phyloP scores from a whole-genome alignment of 352 stramenopile species.

The Pythium rishiriense region DNA sequence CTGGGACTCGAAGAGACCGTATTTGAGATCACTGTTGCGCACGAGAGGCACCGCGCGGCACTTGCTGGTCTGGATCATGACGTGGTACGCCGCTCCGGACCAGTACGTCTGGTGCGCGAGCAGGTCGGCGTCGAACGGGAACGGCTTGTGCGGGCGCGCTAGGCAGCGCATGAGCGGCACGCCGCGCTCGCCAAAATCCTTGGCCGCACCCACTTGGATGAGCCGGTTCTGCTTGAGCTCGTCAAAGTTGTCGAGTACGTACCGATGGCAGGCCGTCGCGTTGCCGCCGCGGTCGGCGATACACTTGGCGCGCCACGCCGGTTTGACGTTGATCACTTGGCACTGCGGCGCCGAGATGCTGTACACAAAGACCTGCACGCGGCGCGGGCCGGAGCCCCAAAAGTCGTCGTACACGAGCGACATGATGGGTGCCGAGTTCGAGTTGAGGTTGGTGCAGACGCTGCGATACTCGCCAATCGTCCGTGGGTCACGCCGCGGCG shows the following conservation, averaged over 20 bases:
- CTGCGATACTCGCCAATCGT: constrained; percentile 31
- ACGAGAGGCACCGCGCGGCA: constrained; percentile 43
- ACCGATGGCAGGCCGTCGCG: constrained; percentile 36
- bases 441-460: constrained; percentile 32
- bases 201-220: constrained; percentile 34
- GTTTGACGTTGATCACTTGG: constrained; percentile 32
- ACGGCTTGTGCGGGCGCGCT: constrained; percentile 33
- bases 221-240: constrained; percentile 29
- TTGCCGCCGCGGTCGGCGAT: constrained; percentile 30
- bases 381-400: constrained; percentile 29
- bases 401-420: constrained; percentile 33
- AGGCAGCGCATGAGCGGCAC: constrained; percentile 53
- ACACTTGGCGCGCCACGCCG: constrained; percentile 30
- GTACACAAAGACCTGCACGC: constrained; percentile 29
- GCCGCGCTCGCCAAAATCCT: constrained; percentile 42
- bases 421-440: constrained; percentile 28
- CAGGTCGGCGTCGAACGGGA: constrained; percentile 58
- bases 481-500: constrained; percentile 18
- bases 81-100: constrained; percentile 41
- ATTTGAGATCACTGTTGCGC: constrained; percentile 38
- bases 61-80: constrained; percentile 54
- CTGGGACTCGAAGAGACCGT: constrained; percentile 47
- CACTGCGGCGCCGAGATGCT: constrained; percentile 40
- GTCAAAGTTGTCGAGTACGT: constrained; percentile 51
- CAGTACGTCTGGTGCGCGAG: constrained; percentile 57